These are phyloP conservation scores for Candida cerambycidarum DNA, from an alignment of 805 yeast species.

Conservation along the genomic window DNA sequence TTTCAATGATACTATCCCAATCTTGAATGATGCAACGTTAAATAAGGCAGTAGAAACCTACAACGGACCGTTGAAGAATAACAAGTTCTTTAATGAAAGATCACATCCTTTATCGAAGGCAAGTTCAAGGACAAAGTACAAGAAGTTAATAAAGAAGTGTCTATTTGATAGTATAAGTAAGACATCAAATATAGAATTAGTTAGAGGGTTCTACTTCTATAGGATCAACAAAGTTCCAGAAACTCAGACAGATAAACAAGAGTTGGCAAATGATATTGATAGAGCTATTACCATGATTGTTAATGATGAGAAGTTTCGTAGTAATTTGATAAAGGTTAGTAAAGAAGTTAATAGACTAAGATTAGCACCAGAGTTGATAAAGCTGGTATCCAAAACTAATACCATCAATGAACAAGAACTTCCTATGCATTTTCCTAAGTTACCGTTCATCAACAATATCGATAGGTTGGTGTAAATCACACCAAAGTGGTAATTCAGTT, in stretches of 20 bases:
- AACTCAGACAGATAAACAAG: conserved; percentile 17
- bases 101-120: conserved; percentile 35
- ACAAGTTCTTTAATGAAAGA: conserved; percentile 23
- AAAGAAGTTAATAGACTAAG: conserved; percentile 2
- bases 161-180: conserved; percentile 17
- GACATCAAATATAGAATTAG: conserved; percentile 10
- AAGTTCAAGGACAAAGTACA: conserved; percentile 25
- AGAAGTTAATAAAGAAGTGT: conserved; percentile 21
- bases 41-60: conserved; percentile 23
- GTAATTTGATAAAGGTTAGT: background rate
- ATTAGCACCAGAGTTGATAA: background rate
- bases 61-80: conserved; percentile 26
- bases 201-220: conserved; percentile 28
- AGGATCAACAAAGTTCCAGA: conserved; percentile 21
- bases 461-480: background rate
- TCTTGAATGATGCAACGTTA: conserved; percentile 26
- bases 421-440: conserved; percentile 21
- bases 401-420: conserved; percentile 17
- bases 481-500: conserved; percentile 51
- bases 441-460: conserved; percentile 22
- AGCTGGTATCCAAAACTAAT: conserved; percentile 9
- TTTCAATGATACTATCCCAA: conserved; percentile 27
- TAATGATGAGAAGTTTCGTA: conserved; percentile 2
- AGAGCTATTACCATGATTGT: background rate
- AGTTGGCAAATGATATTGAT: conserved; percentile 1